phyloP scores from a whole-genome alignment of 176 grass and related monocot species.

The Oryza punctata region DNA sequence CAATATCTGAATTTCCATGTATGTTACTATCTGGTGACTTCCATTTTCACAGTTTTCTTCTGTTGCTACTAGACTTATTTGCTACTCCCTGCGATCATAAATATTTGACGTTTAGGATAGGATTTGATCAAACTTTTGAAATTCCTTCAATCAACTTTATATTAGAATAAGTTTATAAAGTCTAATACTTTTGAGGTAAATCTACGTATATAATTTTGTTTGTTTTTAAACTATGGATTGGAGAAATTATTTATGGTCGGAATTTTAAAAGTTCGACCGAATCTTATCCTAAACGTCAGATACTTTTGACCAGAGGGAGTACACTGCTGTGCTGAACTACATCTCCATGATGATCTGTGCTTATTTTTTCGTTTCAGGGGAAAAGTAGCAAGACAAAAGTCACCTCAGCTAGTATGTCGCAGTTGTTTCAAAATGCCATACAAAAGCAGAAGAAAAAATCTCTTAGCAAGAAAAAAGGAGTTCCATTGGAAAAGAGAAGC shows the following conservation, averaged over 20 bases:
- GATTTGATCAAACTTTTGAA: too few species aligned
- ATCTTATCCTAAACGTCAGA: too few species aligned
- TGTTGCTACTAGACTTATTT: background rate
- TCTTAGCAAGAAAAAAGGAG: slow-evolving; percentile 53
- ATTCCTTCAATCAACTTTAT: too few species aligned
- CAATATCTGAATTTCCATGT: background rate
- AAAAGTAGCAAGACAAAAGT: slow-evolving; percentile 40
- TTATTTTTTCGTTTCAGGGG: slow-evolving; percentile 52
- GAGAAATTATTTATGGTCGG: too few species aligned
- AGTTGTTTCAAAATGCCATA: slow-evolving; percentile 51
- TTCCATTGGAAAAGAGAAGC: slow-evolving; percentile 54
- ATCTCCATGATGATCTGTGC: slow-evolving; percentile 19
- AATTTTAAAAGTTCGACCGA: too few species aligned
- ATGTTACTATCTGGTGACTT: background rate
- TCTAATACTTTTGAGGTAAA: too few species aligned
- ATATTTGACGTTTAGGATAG: too few species aligned
- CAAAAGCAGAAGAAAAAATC: slow-evolving; percentile 46
- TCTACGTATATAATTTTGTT: too few species aligned
- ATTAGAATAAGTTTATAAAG: too few species aligned
- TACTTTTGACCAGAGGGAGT: background rate
- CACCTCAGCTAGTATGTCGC: slow-evolving; percentile 53
- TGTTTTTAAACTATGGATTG: too few species aligned
- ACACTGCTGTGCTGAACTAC: slow-evolving; percentile 18
- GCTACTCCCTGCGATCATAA: too few species aligned
- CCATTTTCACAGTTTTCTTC: background rate